These are phyloP conservation scores for Dorcoceras hygrometricum DNA, from an alignment of 257 asterid species.

Conservation along the genomic window DNA sequence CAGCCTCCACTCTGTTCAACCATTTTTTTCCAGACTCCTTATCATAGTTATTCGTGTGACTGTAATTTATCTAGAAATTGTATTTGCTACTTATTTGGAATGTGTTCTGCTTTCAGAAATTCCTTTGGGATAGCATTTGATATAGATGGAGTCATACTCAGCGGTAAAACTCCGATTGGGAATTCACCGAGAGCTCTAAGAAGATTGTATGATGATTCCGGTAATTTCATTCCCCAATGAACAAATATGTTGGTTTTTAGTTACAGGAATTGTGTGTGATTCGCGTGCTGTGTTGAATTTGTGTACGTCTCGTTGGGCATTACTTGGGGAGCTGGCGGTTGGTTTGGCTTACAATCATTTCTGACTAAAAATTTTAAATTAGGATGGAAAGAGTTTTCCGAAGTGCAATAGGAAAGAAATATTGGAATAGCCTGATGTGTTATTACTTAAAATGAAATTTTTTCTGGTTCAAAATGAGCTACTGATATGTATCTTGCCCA, in stretches of 20 bases:
- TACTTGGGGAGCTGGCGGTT: not conserved
- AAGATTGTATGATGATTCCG: slow-evolving; percentile 48
- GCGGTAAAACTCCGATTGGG: slow-evolving; percentile 54
- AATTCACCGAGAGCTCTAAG: slow-evolving; percentile 48
- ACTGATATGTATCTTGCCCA: too few species aligned
- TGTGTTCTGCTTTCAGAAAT: slow-evolving; percentile 26
- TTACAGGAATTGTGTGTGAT: not conserved
- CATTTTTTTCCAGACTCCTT: not conserved
- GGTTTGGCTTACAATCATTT: slow-evolving; percentile 1
- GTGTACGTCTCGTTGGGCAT: not conserved
- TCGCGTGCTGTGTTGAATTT: not conserved
- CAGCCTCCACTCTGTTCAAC: slow-evolving; percentile 28
- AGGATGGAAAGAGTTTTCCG: not conserved
- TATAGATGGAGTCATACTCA: slow-evolving; percentile 59
- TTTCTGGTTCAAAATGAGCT: not conserved
- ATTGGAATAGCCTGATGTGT: not conserved
- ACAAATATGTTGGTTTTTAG: not conserved
- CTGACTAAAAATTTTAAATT: not conserved
- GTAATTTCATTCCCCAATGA: slow-evolving; percentile 20
- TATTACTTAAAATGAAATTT: slow-evolving; percentile 1
- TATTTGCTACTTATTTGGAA: not conserved
- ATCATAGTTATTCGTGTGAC: not conserved
- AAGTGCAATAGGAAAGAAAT: not conserved
- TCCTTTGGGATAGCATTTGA: slow-evolving; percentile 68
- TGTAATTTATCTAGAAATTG: not conserved